Evolutionary conservation across 2,329 filamentous ascomycete genomes (phyloP), one percentile per base, ranked within the genome.

Genomic region (Alternaria gaisen): DNA sequence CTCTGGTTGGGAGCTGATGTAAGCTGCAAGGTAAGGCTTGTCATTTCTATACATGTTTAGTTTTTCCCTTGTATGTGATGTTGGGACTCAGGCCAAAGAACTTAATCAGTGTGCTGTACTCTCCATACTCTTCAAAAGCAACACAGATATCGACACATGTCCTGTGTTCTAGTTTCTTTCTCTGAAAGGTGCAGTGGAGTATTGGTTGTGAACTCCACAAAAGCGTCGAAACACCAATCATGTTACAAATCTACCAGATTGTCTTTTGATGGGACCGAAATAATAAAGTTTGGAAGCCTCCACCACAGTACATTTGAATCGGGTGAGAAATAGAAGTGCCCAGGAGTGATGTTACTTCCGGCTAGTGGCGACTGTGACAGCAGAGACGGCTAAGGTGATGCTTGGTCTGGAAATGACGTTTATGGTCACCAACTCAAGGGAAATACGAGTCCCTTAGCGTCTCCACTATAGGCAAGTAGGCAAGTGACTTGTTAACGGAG

Each of bases 381-480:
- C 32, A 16, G 14, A 34, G 18, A 32, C 44, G n/a, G 34, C 46
- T 36, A 36, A 48, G 30, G 18, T 32, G 28, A 22, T 32, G 30
- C 30, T 34, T 22, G 44, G 44, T 48, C 30, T 18, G 4, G 30
- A 36, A 36, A 36, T 48, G 46, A 48, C 46, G 46, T 48, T 34
- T 11, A 40, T 40, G 38, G 38, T 48, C 46, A 48, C 30, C 30
- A 48, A 30, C 46, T 34, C n/a, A 14, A 16, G 18, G 46, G 46
- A 48, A 48, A 48, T 48, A 48, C 30, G 46, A 36, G 46, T 20
- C 30, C 16, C 18, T 3, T 48, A 36, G 30, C 46, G 46, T 48
- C 46, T 36, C 18, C 30, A 36, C 46, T 48, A 20, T 16, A 32
- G 44, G 18, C n/a, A 48, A 32, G 18, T 18, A 16, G 44, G 18